Conservation (phyloP, 2,329 filamentous ascomycete species). For the Pseudogymnoascus sp. region DNA sequence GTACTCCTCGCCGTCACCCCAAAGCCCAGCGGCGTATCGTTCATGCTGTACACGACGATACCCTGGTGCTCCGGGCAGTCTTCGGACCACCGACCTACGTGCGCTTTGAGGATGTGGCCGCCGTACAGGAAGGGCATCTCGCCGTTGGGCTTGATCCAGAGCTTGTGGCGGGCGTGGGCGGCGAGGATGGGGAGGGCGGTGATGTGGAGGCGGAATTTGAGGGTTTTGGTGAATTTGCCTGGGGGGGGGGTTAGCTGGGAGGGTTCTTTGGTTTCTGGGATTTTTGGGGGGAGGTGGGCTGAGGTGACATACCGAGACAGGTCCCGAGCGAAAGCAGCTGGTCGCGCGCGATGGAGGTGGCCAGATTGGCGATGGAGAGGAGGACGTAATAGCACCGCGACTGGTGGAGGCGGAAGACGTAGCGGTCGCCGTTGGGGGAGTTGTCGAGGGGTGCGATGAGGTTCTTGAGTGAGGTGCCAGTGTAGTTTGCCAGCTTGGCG, state of each 20-base stretch:
- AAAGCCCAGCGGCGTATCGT: conserved; percentile 89
- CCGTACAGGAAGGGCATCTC: conserved; percentile 95
- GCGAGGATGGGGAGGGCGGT: conserved; percentile 81
- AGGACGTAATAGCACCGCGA: conserved; percentile 88
- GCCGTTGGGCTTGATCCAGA: conserved; percentile 94
- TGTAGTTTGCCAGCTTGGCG: conserved; percentile 90
- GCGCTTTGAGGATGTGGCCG: conserved; percentile 76
- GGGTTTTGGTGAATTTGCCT: conserved; percentile 94
- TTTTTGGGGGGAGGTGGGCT: not conserved
- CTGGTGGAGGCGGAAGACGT: conserved; percentile 78
- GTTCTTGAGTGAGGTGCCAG: conserved; percentile 75
- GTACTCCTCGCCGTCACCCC: conserved; percentile 86
- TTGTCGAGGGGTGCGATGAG: conserved; percentile 69
- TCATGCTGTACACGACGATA: conserved; percentile 83
- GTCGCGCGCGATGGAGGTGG: conserved; percentile 74
- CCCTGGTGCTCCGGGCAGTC: conserved; percentile 92
- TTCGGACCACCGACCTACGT: conserved; percentile 73
- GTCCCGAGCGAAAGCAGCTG: conserved; percentile 82
- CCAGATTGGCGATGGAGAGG: conserved; percentile 82
- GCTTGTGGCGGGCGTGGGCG: conserved; percentile 88
- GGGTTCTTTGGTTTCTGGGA: too few species aligned
- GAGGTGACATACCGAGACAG: conserved; percentile 53
- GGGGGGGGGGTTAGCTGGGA: conserved; percentile 15
- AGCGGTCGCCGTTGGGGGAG: conserved; percentile 63
- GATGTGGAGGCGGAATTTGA: conserved; percentile 91